phyloP scores from a whole-genome alignment of 352 stramenopile genomes.

The Phytophthora rubi region DNA sequence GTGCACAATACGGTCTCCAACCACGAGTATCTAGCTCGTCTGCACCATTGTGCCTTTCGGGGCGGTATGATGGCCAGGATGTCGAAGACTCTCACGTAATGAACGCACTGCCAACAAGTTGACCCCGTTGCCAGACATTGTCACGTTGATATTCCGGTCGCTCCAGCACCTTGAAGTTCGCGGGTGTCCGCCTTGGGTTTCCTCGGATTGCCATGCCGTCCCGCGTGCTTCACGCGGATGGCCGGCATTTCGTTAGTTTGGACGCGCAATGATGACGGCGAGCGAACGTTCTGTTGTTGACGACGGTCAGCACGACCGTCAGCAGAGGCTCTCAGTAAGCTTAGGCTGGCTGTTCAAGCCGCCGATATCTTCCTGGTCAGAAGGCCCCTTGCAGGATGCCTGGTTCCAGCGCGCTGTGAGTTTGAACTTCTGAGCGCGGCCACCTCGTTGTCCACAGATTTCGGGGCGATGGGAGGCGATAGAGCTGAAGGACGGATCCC shows the following conservation, averaged over 20 bases:
- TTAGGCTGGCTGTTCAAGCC: neutral
- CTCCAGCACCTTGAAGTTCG: constrained; percentile 22
- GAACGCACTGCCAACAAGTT: neutral
- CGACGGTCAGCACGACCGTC: neutral
- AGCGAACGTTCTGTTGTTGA: constrained; percentile 1
- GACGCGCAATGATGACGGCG: constrained; percentile 20
- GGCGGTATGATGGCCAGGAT: neutral
- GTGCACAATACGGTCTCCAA: too few species aligned
- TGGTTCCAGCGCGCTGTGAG: neutral
- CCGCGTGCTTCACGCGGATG: constrained; percentile 6
- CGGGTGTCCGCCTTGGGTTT: constrained; percentile 15
- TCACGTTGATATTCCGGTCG: neutral
- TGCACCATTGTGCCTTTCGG: too few species aligned
- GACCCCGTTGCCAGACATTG: neutral
- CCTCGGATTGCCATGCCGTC: constrained; percentile 13
- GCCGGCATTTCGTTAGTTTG: constrained; percentile 2
- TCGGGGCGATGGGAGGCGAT: constrained; percentile 8
- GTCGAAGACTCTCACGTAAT: neutral
- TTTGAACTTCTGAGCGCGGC: constrained; percentile 24
- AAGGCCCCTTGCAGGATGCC: neutral
- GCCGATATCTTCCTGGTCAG: neutral
- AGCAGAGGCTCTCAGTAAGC: neutral
- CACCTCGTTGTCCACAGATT: constrained; percentile 6
- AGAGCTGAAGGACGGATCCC: constrained; percentile 1
- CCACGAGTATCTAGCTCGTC: too few species aligned